A percentile compares a stretch with the other conserved stretches of the same genome.
phyloP scores from a whole-genome alignment of 257 asterid genomes.

The Solanum bulbocastanum region DNA sequence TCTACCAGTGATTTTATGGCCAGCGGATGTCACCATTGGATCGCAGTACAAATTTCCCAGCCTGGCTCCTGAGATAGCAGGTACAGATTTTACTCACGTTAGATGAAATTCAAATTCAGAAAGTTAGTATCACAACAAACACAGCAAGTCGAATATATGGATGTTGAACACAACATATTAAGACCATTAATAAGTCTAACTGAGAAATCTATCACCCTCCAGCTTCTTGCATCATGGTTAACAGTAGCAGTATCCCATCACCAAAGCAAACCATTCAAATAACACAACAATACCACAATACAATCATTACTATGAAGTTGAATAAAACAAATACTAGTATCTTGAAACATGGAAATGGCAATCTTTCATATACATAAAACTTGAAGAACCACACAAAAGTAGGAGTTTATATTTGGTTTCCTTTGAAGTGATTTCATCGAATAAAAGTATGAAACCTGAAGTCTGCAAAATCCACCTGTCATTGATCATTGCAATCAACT shows the following conservation, averaged over 20 bases:
- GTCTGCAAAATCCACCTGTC: neutral
- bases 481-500: neutral
- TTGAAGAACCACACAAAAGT: neutral
- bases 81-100: neutral
- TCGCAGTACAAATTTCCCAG: constrained; percentile 79
- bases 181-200: neutral
- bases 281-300: neutral
- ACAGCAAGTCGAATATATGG: neutral
- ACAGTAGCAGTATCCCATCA: neutral
- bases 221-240: neutral
- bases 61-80: constrained; percentile 56
- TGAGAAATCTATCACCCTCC: neutral
- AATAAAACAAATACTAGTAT: neutral
- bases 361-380: neutral
- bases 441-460: neutral
- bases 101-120: neutral
- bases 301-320: neutral
- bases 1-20: constrained; percentile 78
- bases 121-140: neutral
- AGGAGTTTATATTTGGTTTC: neutral
- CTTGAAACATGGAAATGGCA: neutral
- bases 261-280: neutral
- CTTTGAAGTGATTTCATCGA: neutral
- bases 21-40: constrained; percentile 59
- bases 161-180: neutral